Evolutionary conservation across 805 yeast species (phyloP), one percentile per base, ranked within the genome.

Genomic region (Kodamaea lidongshanica): DNA sequence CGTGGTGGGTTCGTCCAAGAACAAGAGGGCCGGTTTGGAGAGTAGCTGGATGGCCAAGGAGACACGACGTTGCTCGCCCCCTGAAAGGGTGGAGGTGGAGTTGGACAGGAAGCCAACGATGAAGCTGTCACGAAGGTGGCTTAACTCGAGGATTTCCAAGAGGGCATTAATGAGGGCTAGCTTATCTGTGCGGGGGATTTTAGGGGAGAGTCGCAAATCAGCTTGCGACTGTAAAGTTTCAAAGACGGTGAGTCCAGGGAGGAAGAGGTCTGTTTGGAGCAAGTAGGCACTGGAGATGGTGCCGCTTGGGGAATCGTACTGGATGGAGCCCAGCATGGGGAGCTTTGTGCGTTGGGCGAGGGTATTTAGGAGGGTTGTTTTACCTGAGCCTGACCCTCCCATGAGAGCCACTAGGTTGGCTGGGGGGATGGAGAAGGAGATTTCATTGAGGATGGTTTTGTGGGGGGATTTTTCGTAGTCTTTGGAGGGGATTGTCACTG

Each of bases 361-460:
- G 0, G 74, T 73, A 47, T 85, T 85, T 13, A 85, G 58, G 25
- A 85, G 50, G 0, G 95, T 82, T 0, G 95, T 85, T 46, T 86
- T 85, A 3, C 94, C 95, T 3, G 86, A 75, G 0, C 95, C 95
- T 0, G 88, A 79, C 0, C 94, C 89, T 3, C 95, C 95, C 61
- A 86, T 70, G 7, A 85, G 80, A 5, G 94, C 94, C 54, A 85
- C 66, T 21, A 86, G 54, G 7, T 79, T 61, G 11, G 84, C 82
- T 9, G 71, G 51, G 0, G 73, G 70, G 7, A 82, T 60, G 29
- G 74, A 75, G 37, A 82, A 66, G 2, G 82, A 72, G 27, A 83
- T 60, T 16, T 73, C 47, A 32, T 62, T 50, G 16, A 63, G 40
- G 16, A 63, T 58, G 23, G 12, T n/a, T 21, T 9, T 32, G 23